Percentiles rank a stretch among this genome's conserved stretches.
Evolutionary conservation across 2,329 filamentous ascomycete genomes (phyloP).

Genomic region (Neonectria hederae): DNA sequence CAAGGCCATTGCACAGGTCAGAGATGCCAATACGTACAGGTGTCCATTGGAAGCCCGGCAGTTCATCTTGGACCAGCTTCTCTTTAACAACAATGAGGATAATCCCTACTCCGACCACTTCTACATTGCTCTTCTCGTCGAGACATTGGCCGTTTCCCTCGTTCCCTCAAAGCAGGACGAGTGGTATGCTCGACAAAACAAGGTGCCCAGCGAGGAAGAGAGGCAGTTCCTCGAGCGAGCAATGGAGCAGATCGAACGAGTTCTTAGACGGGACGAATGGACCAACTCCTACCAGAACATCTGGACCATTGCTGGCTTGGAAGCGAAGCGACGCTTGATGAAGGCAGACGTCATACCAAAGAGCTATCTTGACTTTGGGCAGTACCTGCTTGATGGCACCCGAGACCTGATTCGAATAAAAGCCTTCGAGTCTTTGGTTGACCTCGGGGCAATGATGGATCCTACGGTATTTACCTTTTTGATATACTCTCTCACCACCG

Average conservation of each 20-base stretch:
- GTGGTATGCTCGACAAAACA: constrained; percentile 55
- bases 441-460: constrained; percentile 69
- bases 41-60: constrained; percentile 82
- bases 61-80: constrained; percentile 88
- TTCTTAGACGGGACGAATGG: constrained; percentile 75
- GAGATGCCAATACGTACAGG: constrained; percentile 74
- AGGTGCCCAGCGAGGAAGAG: constrained; percentile 56
- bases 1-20: constrained; percentile 79
- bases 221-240: constrained; percentile 62
- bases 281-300: constrained; percentile 74
- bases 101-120: constrained; percentile 90
- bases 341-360: constrained; percentile 68
- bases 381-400: constrained; percentile 73
- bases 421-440: constrained; percentile 70
- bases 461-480: constrained; percentile 65
- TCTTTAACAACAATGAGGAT: constrained; percentile 93
- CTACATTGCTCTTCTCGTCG: constrained; percentile 85
- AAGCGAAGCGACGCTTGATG: constrained; percentile 71
- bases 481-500: constrained; percentile 67
- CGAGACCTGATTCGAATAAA: constrained; percentile 71
- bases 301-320: constrained; percentile 69
- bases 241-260: constrained; percentile 72
- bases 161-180: constrained; percentile 60
- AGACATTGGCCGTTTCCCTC: constrained; percentile 66
- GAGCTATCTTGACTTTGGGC: constrained; percentile 65